phyloP scores from a whole-genome alignment of 2,329 filamentous ascomycete genomes.

The Colletotrichum camelliae region DNA sequence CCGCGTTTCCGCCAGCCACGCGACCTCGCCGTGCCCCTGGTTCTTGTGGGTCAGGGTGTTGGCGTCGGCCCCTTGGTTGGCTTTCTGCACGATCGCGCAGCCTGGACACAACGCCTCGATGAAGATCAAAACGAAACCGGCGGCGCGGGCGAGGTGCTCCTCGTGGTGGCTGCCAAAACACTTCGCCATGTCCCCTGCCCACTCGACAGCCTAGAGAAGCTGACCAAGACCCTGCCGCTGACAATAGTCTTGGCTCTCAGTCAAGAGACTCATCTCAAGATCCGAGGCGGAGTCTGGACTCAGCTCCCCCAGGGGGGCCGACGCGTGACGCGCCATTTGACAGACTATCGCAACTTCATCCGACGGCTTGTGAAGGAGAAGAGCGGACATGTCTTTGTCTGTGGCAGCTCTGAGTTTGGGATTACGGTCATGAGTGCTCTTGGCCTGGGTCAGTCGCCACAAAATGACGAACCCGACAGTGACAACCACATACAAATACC shows the following conservation, averaged over 20 bases:
- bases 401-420: slow-evolving; percentile 13
- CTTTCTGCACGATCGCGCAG: slow-evolving; percentile 11
- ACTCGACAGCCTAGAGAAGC: neutral
- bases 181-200: slow-evolving; percentile 8
- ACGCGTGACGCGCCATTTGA: neutral
- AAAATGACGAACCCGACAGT: neutral
- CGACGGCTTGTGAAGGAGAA: neutral
- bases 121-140: neutral
- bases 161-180: slow-evolving; percentile 4
- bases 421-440: neutral
- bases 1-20: slow-evolving; percentile 11
- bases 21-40: neutral
- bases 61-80: slow-evolving; percentile 5
- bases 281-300: neutral
- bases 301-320: neutral
- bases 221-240: neutral
- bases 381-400: slow-evolving; percentile 11
- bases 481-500: neutral
- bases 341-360: neutral
- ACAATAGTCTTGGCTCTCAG: slow-evolving; percentile 7
- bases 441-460: neutral
- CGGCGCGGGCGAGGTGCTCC: neutral
- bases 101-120: neutral
- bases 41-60: slow-evolving; percentile 1
- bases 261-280: slow-evolving; percentile 2